A percentile compares a stretch with the other conserved stretches of the same genome.
phyloP scores from a whole-genome alignment of 75 land plant species.

The Adiantum capillusveneris region DNA sequence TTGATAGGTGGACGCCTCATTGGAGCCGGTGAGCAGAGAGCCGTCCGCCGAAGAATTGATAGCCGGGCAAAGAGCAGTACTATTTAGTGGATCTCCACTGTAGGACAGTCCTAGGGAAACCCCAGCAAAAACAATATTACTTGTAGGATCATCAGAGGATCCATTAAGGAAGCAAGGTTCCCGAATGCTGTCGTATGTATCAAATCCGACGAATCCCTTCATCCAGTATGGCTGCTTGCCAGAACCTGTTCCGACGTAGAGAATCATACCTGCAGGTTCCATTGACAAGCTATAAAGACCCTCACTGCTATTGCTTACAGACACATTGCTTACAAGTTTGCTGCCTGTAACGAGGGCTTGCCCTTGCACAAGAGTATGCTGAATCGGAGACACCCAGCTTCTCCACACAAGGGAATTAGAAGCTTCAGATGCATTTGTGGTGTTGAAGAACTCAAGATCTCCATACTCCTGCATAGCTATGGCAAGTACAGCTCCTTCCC shows the following conservation, averaged over 20 bases:
- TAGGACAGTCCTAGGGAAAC: too few species aligned
- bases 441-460: slow-evolving; percentile 11
- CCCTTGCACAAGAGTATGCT: background rate
- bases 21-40: too few species aligned
- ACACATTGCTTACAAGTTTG: slow-evolving; percentile 1
- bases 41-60: background rate
- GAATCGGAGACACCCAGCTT: background rate
- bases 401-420: slow-evolving; percentile 5
- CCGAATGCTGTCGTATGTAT: slow-evolving; percentile 3
- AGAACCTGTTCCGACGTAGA: slow-evolving; percentile 2
- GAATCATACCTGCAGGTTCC: slow-evolving; percentile 12
- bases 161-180: slow-evolving; percentile 9
- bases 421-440: slow-evolving; percentile 10
- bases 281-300: slow-evolving; percentile 15
- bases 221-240: slow-evolving; percentile 9
- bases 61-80: slow-evolving; percentile 1
- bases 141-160: too few species aligned
- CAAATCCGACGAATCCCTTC: slow-evolving; percentile 3
- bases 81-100: too few species aligned
- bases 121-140: too few species aligned
- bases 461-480: slow-evolving; percentile 4
- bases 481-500: slow-evolving; percentile 1
- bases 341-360: background rate
- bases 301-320: background rate
- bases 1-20: background rate